Evolutionary conservation across 331 rosid species (phyloP).

Genomic region (Ulmus americana): DNA sequence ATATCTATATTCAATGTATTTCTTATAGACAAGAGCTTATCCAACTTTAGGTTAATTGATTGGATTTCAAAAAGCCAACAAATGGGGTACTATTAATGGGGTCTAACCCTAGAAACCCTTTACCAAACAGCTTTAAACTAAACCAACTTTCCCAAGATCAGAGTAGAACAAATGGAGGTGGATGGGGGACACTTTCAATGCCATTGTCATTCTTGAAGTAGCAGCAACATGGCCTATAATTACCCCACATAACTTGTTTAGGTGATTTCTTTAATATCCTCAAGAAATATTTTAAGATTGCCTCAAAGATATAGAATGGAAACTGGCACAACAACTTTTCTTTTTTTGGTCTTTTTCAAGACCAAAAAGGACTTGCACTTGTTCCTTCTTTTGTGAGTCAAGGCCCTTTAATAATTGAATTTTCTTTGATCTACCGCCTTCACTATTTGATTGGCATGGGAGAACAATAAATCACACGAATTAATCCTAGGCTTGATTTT

Average conservation of each 20-base stretch:
- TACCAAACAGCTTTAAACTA: conserved; percentile 18
- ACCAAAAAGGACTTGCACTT: conserved; percentile 7
- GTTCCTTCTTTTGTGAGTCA: conserved; percentile 4
- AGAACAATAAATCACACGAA: not conserved
- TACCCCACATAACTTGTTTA: not conserved
- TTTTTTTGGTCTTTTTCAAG: not conserved
- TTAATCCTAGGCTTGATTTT: not conserved
- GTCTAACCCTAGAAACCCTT: not conserved
- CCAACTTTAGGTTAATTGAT: conserved; percentile 2
- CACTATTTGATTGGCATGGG: not conserved
- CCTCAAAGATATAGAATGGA: not conserved
- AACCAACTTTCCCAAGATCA: conserved; percentile 5
- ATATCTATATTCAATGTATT: not conserved
- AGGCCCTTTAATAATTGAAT: conserved; percentile 14
- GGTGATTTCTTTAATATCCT: not conserved
- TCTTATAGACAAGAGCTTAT: not conserved
- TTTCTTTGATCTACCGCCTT: conserved; percentile 6
- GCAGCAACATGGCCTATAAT: conserved; percentile 8
- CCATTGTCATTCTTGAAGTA: conserved; percentile 5
- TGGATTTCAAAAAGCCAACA: not conserved
- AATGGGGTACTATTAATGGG: not conserved
- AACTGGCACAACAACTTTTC: not conserved
- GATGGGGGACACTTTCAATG: not conserved
- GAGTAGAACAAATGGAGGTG: not conserved
- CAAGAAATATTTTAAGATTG: not conserved